Evolutionary conservation across 306 rosid species (phyloP).

Genomic region (Casuarina glauca): DNA sequence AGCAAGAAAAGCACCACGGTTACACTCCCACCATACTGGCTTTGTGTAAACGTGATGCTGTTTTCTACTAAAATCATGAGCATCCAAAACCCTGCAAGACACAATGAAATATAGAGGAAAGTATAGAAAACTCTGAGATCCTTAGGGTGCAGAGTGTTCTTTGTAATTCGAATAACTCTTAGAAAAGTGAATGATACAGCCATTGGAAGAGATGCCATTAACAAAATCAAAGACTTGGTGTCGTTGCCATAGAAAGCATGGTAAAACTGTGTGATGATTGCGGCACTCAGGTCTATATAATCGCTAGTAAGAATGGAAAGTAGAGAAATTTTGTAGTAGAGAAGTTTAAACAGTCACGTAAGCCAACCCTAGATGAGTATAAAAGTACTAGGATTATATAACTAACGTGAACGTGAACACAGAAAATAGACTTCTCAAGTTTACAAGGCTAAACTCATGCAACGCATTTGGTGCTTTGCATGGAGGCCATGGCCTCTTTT

Average conservation of each 20-base stretch:
- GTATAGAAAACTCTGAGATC: conserved; percentile 48
- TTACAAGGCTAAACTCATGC: too few species aligned
- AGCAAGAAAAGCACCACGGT: conserved; percentile 41
- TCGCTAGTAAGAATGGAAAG: too few species aligned
- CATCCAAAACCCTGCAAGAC: conserved; percentile 59
- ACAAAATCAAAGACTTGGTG: conserved; percentile 39
- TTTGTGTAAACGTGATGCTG: conserved; percentile 22
- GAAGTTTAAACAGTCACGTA: too few species aligned
- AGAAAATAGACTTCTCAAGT: too few species aligned
- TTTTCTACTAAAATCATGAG: conserved; percentile 46
- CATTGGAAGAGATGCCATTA: conserved; percentile 53
- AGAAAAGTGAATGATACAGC: conserved; percentile 44
- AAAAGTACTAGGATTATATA: too few species aligned
- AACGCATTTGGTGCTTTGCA: too few species aligned
- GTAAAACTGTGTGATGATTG: conserved; percentile 49
- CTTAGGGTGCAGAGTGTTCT: conserved; percentile 30
- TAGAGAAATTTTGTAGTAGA: too few species aligned
- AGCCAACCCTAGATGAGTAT: too few species aligned
- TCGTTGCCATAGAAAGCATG: conserved; percentile 47
- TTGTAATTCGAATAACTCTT: conserved; percentile 39
- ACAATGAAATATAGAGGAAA: conserved; percentile 55
- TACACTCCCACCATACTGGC: conserved; percentile 43
- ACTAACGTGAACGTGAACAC: too few species aligned
- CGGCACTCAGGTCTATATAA: conserved; percentile 36
- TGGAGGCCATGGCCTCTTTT: too few species aligned